Evolutionary conservation across 257 asterid species (phyloP).

Genomic region (Scutellaria barbata): DNA sequence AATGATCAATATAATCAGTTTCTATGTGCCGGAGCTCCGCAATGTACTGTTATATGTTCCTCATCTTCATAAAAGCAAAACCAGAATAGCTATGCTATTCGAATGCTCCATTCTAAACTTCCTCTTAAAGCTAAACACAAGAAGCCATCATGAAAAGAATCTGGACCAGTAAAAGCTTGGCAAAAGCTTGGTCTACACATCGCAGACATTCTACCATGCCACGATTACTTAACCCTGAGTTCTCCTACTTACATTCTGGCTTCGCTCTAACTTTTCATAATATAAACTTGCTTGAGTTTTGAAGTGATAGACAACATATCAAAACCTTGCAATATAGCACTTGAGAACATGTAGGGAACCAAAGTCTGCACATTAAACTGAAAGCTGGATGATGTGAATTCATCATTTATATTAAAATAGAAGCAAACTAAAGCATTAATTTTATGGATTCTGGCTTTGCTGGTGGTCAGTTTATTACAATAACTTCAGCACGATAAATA

Average conservation of each 20-base stretch:
- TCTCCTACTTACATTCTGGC: too few species aligned
- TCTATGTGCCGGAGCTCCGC: background rate
- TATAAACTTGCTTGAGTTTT: background rate
- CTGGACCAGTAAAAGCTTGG: background rate
- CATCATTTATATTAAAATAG: slow-evolving; percentile 13
- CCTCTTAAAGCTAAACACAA: slow-evolving; percentile 3
- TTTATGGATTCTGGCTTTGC: background rate
- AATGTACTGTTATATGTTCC: background rate
- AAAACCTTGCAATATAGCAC: slow-evolving; percentile 20
- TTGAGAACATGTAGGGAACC: slow-evolving; percentile 8
- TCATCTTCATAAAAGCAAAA: background rate
- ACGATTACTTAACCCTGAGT: too few species aligned
- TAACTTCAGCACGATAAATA: slow-evolving; percentile 29
- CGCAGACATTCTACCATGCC: too few species aligned
- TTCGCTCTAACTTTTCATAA: background rate
- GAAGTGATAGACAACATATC: background rate
- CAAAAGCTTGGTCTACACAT: slow-evolving; percentile 1
- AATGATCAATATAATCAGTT: too few species aligned
- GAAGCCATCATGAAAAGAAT: slow-evolving; percentile 16
- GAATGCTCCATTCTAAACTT: background rate
- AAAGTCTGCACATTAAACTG: slow-evolving; percentile 7
- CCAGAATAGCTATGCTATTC: background rate
- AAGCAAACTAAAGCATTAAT: slow-evolving; percentile 4
- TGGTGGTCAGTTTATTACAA: background rate
- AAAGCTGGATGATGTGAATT: slow-evolving; percentile 7